These are phyloP conservation scores for Hypoxylon fragiforme DNA, from an alignment of 495 filamentous ascomycete genomes.

Conservation along the genomic window DNA sequence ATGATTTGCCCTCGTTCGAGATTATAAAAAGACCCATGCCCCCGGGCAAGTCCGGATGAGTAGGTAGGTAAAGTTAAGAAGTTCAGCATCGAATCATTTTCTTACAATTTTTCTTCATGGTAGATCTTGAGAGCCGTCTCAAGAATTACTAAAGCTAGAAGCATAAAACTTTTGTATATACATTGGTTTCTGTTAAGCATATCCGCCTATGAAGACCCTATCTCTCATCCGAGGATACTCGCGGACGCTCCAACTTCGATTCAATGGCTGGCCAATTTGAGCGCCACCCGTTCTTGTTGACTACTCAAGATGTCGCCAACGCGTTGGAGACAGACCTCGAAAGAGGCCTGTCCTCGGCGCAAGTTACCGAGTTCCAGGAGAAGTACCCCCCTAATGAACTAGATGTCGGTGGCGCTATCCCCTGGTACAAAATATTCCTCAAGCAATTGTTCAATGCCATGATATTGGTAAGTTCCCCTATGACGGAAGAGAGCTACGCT, in stretches of 20 bases:
- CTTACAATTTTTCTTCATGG: not conserved
- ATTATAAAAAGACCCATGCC: slow-evolving; percentile 18
- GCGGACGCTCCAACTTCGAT: slow-evolving; percentile 5
- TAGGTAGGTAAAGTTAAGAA: not conserved
- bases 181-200: not conserved
- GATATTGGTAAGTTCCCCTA: slow-evolving; percentile 56
- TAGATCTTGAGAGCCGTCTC: not conserved
- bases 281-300: slow-evolving; percentile 57
- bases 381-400: slow-evolving; percentile 65
- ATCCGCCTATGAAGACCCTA: slow-evolving; percentile 11
- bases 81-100: slow-evolving; percentile 1
- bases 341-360: slow-evolving; percentile 55
- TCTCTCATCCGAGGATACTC: slow-evolving; percentile 14
- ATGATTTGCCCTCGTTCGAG: slow-evolving; percentile 1
- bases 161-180: slow-evolving; percentile 5
- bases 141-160: not conserved
- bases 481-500: not conserved
- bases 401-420: slow-evolving; percentile 60
- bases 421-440: slow-evolving; percentile 67
- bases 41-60: slow-evolving; percentile 1
- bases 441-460: slow-evolving; percentile 71
- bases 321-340: slow-evolving; percentile 60
- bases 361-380: slow-evolving; percentile 52
- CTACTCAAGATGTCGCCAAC: slow-evolving; percentile 54
- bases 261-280: slow-evolving; percentile 49